These are phyloP conservation scores for Amylostereum areolatum DNA, from an alignment of 1,284 basidiomycete genomes.

Conservation along the genomic window DNA sequence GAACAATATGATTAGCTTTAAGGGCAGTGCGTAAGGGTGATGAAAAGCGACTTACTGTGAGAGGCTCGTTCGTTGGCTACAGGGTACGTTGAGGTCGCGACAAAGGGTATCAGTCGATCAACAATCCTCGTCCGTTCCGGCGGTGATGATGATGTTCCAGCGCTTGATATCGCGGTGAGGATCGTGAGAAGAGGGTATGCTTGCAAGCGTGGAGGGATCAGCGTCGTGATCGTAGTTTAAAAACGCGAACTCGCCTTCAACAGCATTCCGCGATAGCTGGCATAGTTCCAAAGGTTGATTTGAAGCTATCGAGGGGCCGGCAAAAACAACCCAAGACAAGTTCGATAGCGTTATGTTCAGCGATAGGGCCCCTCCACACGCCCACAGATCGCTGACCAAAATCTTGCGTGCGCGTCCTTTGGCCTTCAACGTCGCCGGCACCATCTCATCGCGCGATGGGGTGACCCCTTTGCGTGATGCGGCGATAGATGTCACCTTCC, in stretches of 20 bases:
- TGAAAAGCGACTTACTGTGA: background rate
- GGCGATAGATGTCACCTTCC: no score
- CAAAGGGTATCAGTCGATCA: background rate
- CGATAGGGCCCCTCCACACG: no score
- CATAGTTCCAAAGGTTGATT: background rate
- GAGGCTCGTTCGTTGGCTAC: background rate
- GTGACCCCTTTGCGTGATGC: no score
- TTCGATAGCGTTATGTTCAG: background rate
- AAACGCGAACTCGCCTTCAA: background rate
- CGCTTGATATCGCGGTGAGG: background rate
- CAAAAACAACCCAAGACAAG: background rate
- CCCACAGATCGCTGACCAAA: no score
- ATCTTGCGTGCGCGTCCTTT: no score
- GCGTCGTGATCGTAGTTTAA: no score
- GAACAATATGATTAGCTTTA: background rate
- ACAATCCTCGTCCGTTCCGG: background rate
- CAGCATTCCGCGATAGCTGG: background rate
- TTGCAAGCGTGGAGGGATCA: background rate
- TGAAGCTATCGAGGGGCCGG: background rate
- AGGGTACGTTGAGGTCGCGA: background rate
- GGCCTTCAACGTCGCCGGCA: no score
- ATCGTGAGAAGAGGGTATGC: background rate
- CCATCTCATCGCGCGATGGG: no score
- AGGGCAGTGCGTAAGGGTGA: background rate
- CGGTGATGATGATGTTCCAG: background rate